A percentile compares a stretch with the other conserved stretches of the same genome.
Evolutionary conservation across 2,329 filamentous ascomycete genomes (phyloP).

Genomic region (Pyricularia grisea): DNA sequence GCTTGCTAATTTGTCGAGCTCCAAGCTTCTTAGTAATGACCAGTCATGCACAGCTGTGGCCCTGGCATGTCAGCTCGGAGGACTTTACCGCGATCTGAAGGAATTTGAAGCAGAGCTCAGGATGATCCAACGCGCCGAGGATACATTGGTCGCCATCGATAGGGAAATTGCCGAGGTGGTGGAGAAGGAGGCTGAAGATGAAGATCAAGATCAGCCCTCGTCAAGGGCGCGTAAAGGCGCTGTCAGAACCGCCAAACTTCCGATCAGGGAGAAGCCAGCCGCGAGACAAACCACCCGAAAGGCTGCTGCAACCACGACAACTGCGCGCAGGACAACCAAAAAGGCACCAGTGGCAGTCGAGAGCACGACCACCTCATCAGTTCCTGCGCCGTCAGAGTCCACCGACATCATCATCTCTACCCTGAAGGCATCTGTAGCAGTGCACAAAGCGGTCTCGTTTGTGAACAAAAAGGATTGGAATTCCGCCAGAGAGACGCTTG

Average conservation of each 20-base stretch:
- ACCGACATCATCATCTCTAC: slow-evolving; percentile 22
- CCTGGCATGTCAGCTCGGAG: slow-evolving; percentile 46
- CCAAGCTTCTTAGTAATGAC: slow-evolving; percentile 36
- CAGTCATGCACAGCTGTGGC: slow-evolving; percentile 32
- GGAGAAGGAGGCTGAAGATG: background rate
- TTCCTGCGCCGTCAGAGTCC: background rate
- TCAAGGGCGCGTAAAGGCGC: slow-evolving; percentile 11
- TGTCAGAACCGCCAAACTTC: slow-evolving; percentile 14
- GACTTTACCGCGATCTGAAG: slow-evolving; percentile 41
- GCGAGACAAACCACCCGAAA: slow-evolving; percentile 11
- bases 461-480: slow-evolving; percentile 45
- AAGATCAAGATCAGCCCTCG: background rate
- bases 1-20: slow-evolving; percentile 42
- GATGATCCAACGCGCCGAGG: slow-evolving; percentile 39
- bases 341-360: slow-evolving; percentile 9
- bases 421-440: slow-evolving; percentile 27
- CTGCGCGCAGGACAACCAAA: slow-evolving; percentile 13
- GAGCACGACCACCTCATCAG: background rate
- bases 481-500: slow-evolving; percentile 18
- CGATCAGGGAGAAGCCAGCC: slow-evolving; percentile 10
- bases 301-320: slow-evolving; percentile 8
- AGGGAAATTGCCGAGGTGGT: background rate
- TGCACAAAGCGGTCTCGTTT: slow-evolving; percentile 33
- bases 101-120: slow-evolving; percentile 32
- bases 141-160: slow-evolving; percentile 28